Base-by-base conservation (phyloP, 106 monocot genomes). In the Gastrodia elata region DNA sequence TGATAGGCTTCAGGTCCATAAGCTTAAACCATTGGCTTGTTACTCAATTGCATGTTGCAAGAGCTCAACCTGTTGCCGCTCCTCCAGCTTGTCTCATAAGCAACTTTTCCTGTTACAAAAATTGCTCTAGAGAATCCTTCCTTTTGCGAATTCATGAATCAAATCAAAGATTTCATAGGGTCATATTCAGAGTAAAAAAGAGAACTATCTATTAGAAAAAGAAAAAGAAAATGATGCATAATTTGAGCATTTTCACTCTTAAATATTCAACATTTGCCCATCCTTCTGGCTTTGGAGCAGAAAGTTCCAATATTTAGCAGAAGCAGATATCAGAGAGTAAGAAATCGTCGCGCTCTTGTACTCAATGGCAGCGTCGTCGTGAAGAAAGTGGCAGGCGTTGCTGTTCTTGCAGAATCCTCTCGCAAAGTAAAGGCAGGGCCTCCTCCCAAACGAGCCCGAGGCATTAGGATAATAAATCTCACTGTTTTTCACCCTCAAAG, bases 361-460 rank as follows among this genome's bases (percentile, higher is more conserved):
- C 73, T 88, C 91, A 11, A 80, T 85, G 9, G 82, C 73, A 0
- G 68, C 64, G 7, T 39, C 37, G 24, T 68, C 76, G 25, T 97
- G 96, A 22, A 90, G 76, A 69, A 91, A 97, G 46, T 90, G 73
- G 83, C 97, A 97, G 57, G 71, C 80, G 76, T 77, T 80, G 38
- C 97, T 93, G 73, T 97, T 97, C 86, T 93, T 97, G 75, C 97
- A 97, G 75, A 83, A 93, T 0, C 97, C 97, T 34, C 93, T 78
- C 0, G 93, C 93, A 43, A 79, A 93, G 78, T 97, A 97, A 30
- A 97, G 77, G 76, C 93, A 97, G 1, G 93, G 93, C 38, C 84
- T 82, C 97, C 93, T 91, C 2, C 90, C 97, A 24, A 85, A 72
- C 8, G 83, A 85, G 4, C 40, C 48, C 5, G 75, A 88, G 10